Base-by-base conservation (phyloP, 805 yeast genomes). In the Saccharomycopsis oosterbeekiorum region DNA sequence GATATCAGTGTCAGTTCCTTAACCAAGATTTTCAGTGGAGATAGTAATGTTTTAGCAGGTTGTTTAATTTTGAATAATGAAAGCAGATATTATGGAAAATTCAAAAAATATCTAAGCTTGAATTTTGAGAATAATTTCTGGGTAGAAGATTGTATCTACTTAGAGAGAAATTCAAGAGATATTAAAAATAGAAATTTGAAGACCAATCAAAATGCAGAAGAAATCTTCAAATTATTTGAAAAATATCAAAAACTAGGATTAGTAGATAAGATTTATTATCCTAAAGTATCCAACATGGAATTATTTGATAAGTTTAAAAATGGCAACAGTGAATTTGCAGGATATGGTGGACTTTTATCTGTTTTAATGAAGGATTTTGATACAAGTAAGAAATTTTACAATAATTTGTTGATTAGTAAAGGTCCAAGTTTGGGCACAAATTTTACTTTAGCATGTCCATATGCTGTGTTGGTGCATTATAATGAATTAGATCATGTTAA, bases 1-100 rank as follows among this genome's bases (percentile, higher is more conserved):
- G 99, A 94, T 72, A 80, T 92, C 57, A 87, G 89, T 15, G 94
- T 86, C 40, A 82, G 93, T 39, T 89, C 97, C 9, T 77, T 94
- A 64, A 92, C 97, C 11, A 94, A 94, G 71, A 88, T 92, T 17
- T 94, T 94, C 70, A 85, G 93, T 42, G 97, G 98, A 26, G 97
- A 90, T 71, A 86, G 96, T 39, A 91, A 93, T 69, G 97, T 93
- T 58, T 88, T 93, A 93, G 97, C 91, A 0, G 99, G 99, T 2
- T 84, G 93, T 12, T 72, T 92, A 64, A 84, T 90, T 5, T 74
- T 94, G 67, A 94, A 93, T 69, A 87, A 92, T 4, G 68, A 76
- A 5, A 79, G 92, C 9, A 73, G 71, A 51, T 72, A 68, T 64
- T 91, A 81, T 74, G 61, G 66, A 1, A 62, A 59, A 60, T 78